Base-by-base conservation (phyloP, 1,284 basidiomycete genomes). In the Sanghuangporus weigelae region DNA sequence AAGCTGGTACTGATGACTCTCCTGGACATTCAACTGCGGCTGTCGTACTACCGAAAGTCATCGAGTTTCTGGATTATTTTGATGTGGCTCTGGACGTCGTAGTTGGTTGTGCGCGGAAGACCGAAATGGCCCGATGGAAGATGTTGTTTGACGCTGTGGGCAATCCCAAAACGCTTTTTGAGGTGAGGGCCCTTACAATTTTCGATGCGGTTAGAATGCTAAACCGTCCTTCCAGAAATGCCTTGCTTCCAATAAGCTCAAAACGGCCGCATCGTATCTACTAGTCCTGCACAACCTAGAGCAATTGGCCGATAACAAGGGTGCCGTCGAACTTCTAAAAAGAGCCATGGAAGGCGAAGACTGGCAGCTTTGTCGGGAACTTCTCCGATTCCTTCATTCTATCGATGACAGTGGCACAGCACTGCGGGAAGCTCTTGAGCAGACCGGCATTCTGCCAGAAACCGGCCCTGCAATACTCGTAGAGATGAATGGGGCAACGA, bases 31-130 rank as follows among this genome's bases (percentile, higher is more conserved):
- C 23, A 12, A 59, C 46, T 11, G 61, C 67, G 8, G 76, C 79
- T 51, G 75, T 79, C 19, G 78, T 90, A 1, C 76, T 98, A 10
- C 81, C 89, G 0, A 78, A 81, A 0, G 89, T 93, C 1, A 82
- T 98, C 60, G 90, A 93, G 67, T 99, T 99, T 71, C 77, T 99
- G 68, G 96, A 99, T 72, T 87, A 98, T 73, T 99, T 98, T 72
- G 90, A 94, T 64, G 89, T 86, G 59, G 85, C 91, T 3, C 78
- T 98, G 60, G 93, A 97, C 66, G 95, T 99, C 4, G 93, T 99
- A 1, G 96, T 98, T 7, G 89, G 92, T 6, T 98, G 96, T 71
- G 97, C 97, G 7, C 82, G 97, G 56, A 99, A 99, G 78, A 99
- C 95, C 3, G 97, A 99, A 75, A 86, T 96, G 70, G 89, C 92